phyloP scores from a whole-genome alignment of 805 yeast species.

The Barnettozyma californica region DNA sequence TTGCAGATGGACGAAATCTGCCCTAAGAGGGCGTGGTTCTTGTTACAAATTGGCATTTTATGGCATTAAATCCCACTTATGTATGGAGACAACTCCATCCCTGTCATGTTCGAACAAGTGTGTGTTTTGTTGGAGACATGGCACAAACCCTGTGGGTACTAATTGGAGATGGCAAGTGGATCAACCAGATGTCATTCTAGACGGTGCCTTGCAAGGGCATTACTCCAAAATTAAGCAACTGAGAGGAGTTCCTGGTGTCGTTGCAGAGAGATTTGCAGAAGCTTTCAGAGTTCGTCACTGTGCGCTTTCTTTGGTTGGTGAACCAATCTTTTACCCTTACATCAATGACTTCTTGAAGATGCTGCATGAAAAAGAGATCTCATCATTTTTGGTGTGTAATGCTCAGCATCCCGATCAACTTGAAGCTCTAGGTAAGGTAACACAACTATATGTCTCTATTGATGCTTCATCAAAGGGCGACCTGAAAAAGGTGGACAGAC shows the following conservation, averaged over 20 bases:
- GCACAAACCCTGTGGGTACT: slow-evolving; percentile 94
- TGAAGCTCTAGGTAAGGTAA: slow-evolving; percentile 63
- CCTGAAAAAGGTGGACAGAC: slow-evolving; percentile 80
- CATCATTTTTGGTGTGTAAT: slow-evolving; percentile 87
- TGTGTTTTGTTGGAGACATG: slow-evolving; percentile 97
- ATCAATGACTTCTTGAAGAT: slow-evolving; percentile 78
- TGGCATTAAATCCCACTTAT: slow-evolving; percentile 83
- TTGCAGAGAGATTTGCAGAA: slow-evolving; percentile 82
- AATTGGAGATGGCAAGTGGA: slow-evolving; percentile 97
- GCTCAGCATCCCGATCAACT: slow-evolving; percentile 93
- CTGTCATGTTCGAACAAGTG: slow-evolving; percentile 92
- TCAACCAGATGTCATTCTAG: slow-evolving; percentile 74
- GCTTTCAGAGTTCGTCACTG: slow-evolving; percentile 88
- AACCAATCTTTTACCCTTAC: slow-evolving; percentile 90
- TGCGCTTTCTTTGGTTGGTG: slow-evolving; percentile 90
- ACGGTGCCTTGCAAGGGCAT: slow-evolving; percentile 86
- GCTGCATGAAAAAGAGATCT: slow-evolving; percentile 74
- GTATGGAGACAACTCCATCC: slow-evolving; percentile 95
- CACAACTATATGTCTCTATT: slow-evolving; percentile 87
- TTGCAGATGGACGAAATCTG: slow-evolving; percentile 95
- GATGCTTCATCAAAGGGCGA: slow-evolving; percentile 88
- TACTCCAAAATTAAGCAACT: slow-evolving; percentile 88
- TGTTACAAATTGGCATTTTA: slow-evolving; percentile 91
- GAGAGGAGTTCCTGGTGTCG: slow-evolving; percentile 94
- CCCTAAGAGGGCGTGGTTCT: slow-evolving; percentile 88